Evolutionary conservation across 805 yeast species (phyloP).

Genomic region (Ogataea naganishii): DNA sequence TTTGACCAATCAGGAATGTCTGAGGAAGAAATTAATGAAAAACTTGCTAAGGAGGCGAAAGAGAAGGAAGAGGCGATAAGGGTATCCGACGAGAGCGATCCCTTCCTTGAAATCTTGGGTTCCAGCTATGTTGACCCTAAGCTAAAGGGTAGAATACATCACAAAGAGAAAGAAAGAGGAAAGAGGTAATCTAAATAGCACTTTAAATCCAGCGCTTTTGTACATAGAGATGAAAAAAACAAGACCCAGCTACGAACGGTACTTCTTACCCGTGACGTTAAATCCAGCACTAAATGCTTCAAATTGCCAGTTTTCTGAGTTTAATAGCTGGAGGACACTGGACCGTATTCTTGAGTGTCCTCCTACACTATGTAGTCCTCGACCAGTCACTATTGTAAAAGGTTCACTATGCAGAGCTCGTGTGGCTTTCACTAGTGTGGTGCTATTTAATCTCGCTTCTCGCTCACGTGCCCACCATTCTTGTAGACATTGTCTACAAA

Average conservation of each 20-base stretch:
- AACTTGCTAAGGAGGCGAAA: conserved; percentile 16
- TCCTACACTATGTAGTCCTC: conserved; percentile 60
- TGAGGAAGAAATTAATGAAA: conserved; percentile 17
- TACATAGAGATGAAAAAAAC: no score
- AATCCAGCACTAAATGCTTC: conserved; percentile 39
- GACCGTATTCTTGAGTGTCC: conserved; percentile 43
- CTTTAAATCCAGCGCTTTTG: conserved; percentile 3
- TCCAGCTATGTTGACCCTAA: conserved; percentile 26
- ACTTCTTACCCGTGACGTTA: conserved; percentile 32
- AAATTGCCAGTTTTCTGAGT: conserved; percentile 28
- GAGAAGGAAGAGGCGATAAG: conserved; percentile 14
- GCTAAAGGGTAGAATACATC: conserved; percentile 26
- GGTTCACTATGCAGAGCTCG: conserved; percentile 33
- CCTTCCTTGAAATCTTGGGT: conserved; percentile 53
- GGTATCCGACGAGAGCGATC: conserved; percentile 23
- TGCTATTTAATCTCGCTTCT: conserved; percentile 27
- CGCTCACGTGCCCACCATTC: conserved; percentile 63
- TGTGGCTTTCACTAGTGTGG: conserved; percentile 26
- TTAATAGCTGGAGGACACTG: conserved; percentile 32
- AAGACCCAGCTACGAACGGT: background rate
- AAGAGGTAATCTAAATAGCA: conserved; percentile 4
- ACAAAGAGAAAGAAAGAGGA: conserved; percentile 20
- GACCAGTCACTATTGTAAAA: conserved; percentile 49
- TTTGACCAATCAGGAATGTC: conserved; percentile 31
- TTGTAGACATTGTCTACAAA: conserved; percentile 26